Evolutionary conservation across 2,329 filamentous ascomycete genomes (phyloP).

Genomic region (Chrysoporthe austroafricana): DNA sequence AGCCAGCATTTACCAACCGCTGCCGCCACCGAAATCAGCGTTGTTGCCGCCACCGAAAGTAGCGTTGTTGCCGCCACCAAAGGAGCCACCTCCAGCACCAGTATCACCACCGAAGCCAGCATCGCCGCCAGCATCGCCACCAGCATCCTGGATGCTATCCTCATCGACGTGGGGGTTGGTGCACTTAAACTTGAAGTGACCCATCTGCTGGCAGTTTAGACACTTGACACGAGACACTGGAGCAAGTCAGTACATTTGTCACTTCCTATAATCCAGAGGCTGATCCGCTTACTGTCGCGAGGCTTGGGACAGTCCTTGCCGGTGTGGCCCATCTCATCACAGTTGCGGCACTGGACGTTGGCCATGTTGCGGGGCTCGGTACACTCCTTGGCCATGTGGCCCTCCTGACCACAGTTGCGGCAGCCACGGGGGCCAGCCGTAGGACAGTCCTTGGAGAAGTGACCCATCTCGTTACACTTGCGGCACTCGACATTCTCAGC

Average conservation of each 20-base stretch:
- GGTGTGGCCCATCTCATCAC: slow-evolving; percentile 54
- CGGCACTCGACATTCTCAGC: slow-evolving; percentile 67
- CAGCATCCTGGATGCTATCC: slow-evolving; percentile 24
- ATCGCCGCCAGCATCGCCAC: slow-evolving; percentile 23
- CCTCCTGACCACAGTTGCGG: slow-evolving; percentile 62
- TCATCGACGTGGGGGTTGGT: slow-evolving; percentile 38
- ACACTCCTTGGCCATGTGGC: slow-evolving; percentile 67
- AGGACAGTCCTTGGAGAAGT: slow-evolving; percentile 67
- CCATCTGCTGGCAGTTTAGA: slow-evolving; percentile 57
- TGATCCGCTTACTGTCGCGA: slow-evolving; percentile 50
- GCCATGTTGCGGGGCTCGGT: slow-evolving; percentile 49
- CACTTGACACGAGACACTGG: slow-evolving; percentile 60
- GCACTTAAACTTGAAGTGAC: slow-evolving; percentile 48
- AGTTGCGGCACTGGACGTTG: slow-evolving; percentile 54
- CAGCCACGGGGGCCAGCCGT: slow-evolving; percentile 58
- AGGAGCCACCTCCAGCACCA: slow-evolving; percentile 20
- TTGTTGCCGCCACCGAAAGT: slow-evolving; percentile 22
- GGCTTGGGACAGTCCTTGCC: slow-evolving; percentile 59
- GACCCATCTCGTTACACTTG: slow-evolving; percentile 65
- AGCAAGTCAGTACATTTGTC: slow-evolving; percentile 8
- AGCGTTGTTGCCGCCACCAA: slow-evolving; percentile 22
- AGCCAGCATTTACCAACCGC: slow-evolving; percentile 12
- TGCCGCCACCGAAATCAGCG: not conserved
- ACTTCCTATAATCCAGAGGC: not conserved
- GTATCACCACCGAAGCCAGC: slow-evolving; percentile 16